Evolutionary conservation across 2,329 filamentous ascomycete genomes (phyloP).

Genomic region (Penicillium janthinellum): DNA sequence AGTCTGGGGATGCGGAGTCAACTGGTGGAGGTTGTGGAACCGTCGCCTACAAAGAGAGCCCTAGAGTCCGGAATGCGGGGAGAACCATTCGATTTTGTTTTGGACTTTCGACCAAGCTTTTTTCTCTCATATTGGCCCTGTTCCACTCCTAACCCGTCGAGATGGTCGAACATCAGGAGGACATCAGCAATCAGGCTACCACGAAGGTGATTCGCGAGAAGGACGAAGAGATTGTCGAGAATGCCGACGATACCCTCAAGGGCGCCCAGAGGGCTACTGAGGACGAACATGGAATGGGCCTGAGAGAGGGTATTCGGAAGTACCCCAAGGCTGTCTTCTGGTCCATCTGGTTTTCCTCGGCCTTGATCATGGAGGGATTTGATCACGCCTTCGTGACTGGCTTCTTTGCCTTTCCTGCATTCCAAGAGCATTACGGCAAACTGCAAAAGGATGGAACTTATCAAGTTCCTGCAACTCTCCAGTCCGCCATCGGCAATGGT

Average conservation of each 20-base stretch:
- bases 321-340: slow-evolving; percentile 27
- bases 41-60: slow-evolving; percentile 6
- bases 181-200: slow-evolving; percentile 11
- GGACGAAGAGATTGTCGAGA: slow-evolving; percentile 12
- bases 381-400: slow-evolving; percentile 32
- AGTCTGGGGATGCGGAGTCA: slow-evolving; percentile 14
- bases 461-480: slow-evolving; percentile 31
- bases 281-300: slow-evolving; percentile 16
- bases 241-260: slow-evolving; percentile 11
- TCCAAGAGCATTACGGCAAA: slow-evolving; percentile 24
- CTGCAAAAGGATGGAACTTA: slow-evolving; percentile 18
- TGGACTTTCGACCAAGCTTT: background rate
- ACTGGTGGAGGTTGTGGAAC: background rate
- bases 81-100: background rate
- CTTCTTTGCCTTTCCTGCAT: slow-evolving; percentile 36
- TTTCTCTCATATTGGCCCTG: background rate
- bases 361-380: slow-evolving; percentile 31
- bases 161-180: slow-evolving; percentile 21
- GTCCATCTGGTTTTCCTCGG: slow-evolving; percentile 25
- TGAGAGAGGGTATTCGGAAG: slow-evolving; percentile 21
- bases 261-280: slow-evolving; percentile 20
- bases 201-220: slow-evolving; percentile 13
- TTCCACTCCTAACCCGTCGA: background rate
- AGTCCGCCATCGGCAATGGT: slow-evolving; percentile 32
- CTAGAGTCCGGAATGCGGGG: background rate